Conservation (phyloP, 192 early-diverging fungal species). For the Entomortierella chlamydospora region DNA sequence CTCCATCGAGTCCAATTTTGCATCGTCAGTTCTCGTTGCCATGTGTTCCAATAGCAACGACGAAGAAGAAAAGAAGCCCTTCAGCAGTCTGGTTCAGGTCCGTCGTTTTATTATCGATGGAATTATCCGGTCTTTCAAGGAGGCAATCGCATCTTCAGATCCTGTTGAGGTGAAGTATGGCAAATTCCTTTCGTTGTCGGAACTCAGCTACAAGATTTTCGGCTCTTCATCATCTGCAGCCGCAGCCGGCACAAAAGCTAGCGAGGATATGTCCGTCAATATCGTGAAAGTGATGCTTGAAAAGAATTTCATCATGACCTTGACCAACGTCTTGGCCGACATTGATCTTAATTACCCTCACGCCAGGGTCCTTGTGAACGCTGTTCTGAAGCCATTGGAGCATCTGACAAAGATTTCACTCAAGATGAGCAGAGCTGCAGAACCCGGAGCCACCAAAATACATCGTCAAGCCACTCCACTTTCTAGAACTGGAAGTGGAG, state of each 20-base stretch:
- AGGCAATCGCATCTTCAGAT: slow-evolving; percentile 63
- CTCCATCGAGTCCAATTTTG: slow-evolving; percentile 74
- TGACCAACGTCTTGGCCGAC: slow-evolving; percentile 85
- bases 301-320: slow-evolving; percentile 81
- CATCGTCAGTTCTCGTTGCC: slow-evolving; percentile 72
- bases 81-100: slow-evolving; percentile 68
- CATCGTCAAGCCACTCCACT: slow-evolving; percentile 57
- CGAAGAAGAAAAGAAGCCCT: slow-evolving; percentile 63
- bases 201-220: slow-evolving; percentile 76
- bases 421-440: slow-evolving; percentile 79
- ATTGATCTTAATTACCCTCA: slow-evolving; percentile 93
- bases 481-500: slow-evolving; percentile 42
- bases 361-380: slow-evolving; percentile 76
- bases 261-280: slow-evolving; percentile 69
- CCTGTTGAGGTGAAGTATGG: slow-evolving; percentile 70
- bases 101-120: slow-evolving; percentile 77
- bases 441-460: slow-evolving; percentile 55
- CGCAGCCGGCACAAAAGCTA: slow-evolving; percentile 18
- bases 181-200: slow-evolving; percentile 74
- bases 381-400: slow-evolving; percentile 90
- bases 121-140: slow-evolving; percentile 71
- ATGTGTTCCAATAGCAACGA: slow-evolving; percentile 61
- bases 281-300: slow-evolving; percentile 89
- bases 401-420: slow-evolving; percentile 89
- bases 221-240: slow-evolving; percentile 57